These are phyloP conservation scores for Plantago elongata DNA, from an alignment of 257 asterid genomes.

Conservation along the genomic window DNA sequence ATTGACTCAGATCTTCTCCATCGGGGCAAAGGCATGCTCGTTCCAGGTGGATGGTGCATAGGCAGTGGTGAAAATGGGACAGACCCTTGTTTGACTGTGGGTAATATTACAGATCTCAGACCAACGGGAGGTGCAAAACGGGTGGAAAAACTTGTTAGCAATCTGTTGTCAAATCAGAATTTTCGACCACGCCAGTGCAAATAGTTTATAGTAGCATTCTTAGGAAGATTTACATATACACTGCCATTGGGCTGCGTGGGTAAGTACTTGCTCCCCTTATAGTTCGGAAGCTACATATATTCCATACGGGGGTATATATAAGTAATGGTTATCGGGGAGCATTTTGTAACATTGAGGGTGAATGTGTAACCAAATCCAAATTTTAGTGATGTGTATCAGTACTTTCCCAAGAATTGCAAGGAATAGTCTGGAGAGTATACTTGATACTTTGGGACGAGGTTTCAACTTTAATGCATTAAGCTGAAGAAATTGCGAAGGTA, in stretches of 20 bases:
- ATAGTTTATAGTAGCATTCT: constrained; percentile 26
- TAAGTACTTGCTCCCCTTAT: constrained; percentile 9
- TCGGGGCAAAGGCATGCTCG: constrained; percentile 57
- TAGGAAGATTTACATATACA: constrained; percentile 17
- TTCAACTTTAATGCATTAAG: background rate
- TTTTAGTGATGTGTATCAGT: constrained; percentile 1
- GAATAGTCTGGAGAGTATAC: background rate
- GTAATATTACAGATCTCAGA: constrained; percentile 54
- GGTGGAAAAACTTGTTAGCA: constrained; percentile 53
- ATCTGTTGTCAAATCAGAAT: constrained; percentile 52
- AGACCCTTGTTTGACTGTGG: constrained; percentile 74
- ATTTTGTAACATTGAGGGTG: too few species aligned
- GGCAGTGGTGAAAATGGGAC: constrained; percentile 66
- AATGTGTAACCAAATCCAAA: constrained; percentile 9
- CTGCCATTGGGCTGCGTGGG: constrained; percentile 14
- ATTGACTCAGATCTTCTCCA: constrained; percentile 67
- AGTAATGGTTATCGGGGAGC: too few species aligned
- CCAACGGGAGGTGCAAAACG: constrained; percentile 83
- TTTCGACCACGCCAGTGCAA: constrained; percentile 80
- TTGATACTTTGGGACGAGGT: constrained; percentile 3
- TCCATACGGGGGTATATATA: background rate
- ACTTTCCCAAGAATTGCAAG: background rate
- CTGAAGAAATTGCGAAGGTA: background rate
- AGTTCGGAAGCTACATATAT: background rate
- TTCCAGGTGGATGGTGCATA: constrained; percentile 92